Conservation (phyloP, 1,139 yeast genomes). For the Pneumocystis jirovecii region DNA sequence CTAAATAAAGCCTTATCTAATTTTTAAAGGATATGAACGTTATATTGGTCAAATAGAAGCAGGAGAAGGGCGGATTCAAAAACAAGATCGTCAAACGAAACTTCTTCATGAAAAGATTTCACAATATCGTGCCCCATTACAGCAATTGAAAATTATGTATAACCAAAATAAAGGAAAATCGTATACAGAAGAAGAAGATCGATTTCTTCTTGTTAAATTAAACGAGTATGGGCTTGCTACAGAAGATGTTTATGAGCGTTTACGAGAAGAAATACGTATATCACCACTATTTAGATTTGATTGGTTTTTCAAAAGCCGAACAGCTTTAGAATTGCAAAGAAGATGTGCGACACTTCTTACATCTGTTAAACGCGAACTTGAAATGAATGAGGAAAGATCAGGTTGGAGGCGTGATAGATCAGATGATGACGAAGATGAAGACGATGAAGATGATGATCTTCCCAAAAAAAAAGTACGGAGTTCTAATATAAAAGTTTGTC, state of each 20-base stretch:
- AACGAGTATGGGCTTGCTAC: slow-evolving; percentile 62
- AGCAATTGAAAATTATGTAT: slow-evolving; percentile 59
- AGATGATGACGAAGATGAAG: slow-evolving; percentile 11
- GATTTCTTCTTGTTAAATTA: slow-evolving; percentile 59
- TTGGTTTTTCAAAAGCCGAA: slow-evolving; percentile 76
- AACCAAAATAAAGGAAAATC: slow-evolving; percentile 73
- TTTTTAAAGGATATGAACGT: slow-evolving; percentile 38
- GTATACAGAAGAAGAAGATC: slow-evolving; percentile 74
- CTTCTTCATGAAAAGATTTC: slow-evolving; percentile 51
- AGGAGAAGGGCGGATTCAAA: slow-evolving; percentile 68
- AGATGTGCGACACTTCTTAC: slow-evolving; percentile 66
- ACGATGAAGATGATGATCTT: slow-evolving; percentile 13
- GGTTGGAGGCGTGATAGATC: slow-evolving; percentile 22
- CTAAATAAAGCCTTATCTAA: neutral
- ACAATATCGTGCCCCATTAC: slow-evolving; percentile 51
- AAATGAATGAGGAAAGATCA: slow-evolving; percentile 34
- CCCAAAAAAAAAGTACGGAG: slow-evolving; percentile 1
- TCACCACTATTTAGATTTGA: slow-evolving; percentile 74
- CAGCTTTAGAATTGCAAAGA: slow-evolving; percentile 70
- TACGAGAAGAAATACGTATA: slow-evolving; percentile 57
- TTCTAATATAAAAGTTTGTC: neutral
- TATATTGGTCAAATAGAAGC: slow-evolving; percentile 73
- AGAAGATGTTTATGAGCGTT: slow-evolving; percentile 55
- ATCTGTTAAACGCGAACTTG: slow-evolving; percentile 67
- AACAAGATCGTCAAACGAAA: slow-evolving; percentile 48